Percentiles rank a stretch among this genome's conserved stretches.
These are phyloP conservation scores for Penicillium sp. DNA, from an alignment of 2,329 filamentous ascomycete genomes.

Conservation along the genomic window DNA sequence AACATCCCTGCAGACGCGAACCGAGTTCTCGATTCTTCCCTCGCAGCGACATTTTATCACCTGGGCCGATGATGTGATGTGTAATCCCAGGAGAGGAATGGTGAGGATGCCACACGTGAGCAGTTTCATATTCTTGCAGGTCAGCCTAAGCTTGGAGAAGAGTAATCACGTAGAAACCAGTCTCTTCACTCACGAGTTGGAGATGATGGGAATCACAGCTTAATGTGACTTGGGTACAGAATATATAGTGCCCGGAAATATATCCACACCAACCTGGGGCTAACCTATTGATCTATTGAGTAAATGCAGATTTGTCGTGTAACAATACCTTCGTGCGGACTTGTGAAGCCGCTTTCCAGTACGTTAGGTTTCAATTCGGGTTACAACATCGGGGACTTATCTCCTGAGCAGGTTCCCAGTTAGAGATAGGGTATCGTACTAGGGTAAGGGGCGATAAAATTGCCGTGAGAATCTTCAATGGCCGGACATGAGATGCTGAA, in stretches of 20 bases:
- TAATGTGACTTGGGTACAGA: background rate
- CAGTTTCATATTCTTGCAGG: background rate
- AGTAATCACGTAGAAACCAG: background rate
- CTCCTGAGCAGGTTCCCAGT: no score
- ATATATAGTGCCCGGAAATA: background rate
- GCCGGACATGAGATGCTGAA: no score
- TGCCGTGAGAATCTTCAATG: no score
- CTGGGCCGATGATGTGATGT: background rate
- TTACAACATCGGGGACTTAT: background rate
- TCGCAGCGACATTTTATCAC: constrained; percentile 8
- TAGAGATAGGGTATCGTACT: no score
- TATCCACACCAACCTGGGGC: no score
- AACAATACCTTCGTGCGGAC: background rate
- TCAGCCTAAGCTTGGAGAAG: background rate
- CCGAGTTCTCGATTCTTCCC: background rate
- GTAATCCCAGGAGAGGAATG: background rate
- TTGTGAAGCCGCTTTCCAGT: background rate
- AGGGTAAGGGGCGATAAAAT: no score
- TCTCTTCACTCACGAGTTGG: background rate
- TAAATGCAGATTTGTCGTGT: background rate
- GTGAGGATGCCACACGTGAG: background rate
- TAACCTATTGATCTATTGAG: background rate
- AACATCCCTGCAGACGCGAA: constrained; percentile 3
- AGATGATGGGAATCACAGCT: background rate
- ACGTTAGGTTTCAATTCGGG: background rate